phyloP scores from a whole-genome alignment of 768 basidiomycete species.

The Tulasnella sp. region DNA sequence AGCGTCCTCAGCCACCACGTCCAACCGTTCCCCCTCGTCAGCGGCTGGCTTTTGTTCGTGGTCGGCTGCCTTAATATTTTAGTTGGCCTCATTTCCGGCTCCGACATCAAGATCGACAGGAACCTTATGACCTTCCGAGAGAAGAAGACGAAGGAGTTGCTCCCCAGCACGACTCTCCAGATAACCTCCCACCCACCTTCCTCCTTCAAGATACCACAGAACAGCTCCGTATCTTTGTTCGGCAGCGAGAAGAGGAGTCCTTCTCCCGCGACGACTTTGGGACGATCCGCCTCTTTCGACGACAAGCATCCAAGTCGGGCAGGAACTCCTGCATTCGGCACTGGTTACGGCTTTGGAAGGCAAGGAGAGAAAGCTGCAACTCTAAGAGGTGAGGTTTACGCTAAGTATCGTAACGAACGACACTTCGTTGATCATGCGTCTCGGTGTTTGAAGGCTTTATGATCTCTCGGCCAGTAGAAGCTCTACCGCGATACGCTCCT shows the following conservation, averaged over 20 bases:
- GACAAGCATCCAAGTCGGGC: conserved; percentile 23
- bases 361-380: conserved; percentile 66
- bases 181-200: neutral
- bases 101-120: conserved; percentile 47
- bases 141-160: conserved; percentile 4
- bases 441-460: conserved; percentile 26
- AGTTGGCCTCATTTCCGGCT: conserved; percentile 54
- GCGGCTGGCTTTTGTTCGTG: conserved; percentile 86
- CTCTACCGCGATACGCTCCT: conserved; percentile 41
- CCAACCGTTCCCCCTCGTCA: conserved; percentile 78
- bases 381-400: conserved; percentile 36
- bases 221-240: neutral
- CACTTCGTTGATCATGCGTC: too few species aligned
- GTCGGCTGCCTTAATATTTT: conserved; percentile 83
- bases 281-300: conserved; percentile 24
- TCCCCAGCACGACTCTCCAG: conserved; percentile 4
- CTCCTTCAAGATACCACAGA: neutral
- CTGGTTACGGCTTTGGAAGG: conserved; percentile 66
- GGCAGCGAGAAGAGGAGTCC: conserved; percentile 10
- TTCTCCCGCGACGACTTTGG: conserved; percentile 27
- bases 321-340: conserved; percentile 11
- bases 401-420: neutral
- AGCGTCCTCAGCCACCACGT: conserved; percentile 51
- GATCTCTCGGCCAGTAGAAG: conserved; percentile 50
- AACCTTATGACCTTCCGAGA: conserved; percentile 48